Base-by-base conservation (phyloP, 169 alveolate genomes). In the Plasmodium gonderi region DNA sequence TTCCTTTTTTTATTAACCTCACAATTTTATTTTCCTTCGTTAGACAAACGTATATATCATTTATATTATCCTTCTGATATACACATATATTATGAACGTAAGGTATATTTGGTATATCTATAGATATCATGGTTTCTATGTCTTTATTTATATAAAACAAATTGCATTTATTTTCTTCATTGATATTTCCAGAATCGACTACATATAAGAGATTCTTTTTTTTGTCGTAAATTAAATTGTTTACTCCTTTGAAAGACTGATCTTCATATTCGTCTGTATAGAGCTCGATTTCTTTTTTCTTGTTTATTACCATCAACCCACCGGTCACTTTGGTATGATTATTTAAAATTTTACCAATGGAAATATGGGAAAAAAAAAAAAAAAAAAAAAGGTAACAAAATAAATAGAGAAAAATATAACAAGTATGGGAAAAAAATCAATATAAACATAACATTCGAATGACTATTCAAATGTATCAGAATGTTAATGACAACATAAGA, bases 131-230 rank as follows among this genome's bases (percentile, higher is more conserved):
- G 17, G 91, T 90, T 78, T 90, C 90, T 23, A 79, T 78, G 54
- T 90, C 94, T 90, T 90, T 79, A 90, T 79, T 78, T 78, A 90
- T 79, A 54, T 78, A 90, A 38, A 77, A 90, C 42, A 90, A 65
- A 54, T 65, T 90, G 42, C 94, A 42, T 42, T 77, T 65, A 79
- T 76, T 90, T 51, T 90, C 94, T 90, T 90, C 94, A 9, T 49
- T 31, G n/a, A 90, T 78, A 31, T 78, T 90, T 23, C 94, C 94
- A 23, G 94, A 60, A 77, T 90, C 94, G 20, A 90, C 60, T 12
- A 90, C 11, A 51, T 77, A 90, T 90, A 90, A 51, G 23, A 54
- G 69, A 29, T 90, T 90, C 33, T 69, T 51, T 20, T 67, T 54
- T 44, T 47, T 65, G 40, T 90, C 94, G 38, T 78, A 90, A 14